Percentiles rank a stretch among this genome's conserved stretches.
Conservation (phyloP, 1,284 basidiomycete genomes). For the Puccinia novopanici region DNA sequence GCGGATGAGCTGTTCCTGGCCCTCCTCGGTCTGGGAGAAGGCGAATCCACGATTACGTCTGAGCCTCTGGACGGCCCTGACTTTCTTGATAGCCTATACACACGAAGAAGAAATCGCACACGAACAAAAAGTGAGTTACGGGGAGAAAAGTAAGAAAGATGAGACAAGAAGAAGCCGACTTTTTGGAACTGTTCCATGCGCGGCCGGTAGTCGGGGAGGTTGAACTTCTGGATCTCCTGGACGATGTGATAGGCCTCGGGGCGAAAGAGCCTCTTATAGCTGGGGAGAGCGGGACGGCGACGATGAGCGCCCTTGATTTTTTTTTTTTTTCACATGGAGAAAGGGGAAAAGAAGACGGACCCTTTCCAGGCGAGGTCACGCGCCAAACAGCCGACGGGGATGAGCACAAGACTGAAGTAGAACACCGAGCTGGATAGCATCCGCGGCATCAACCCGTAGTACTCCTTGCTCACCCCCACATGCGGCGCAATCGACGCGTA, state of each 20-base stretch:
- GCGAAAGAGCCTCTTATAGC: conserved; percentile 84
- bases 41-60: conserved; percentile 90
- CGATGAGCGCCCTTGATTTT: not conserved
- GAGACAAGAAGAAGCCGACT: conserved; percentile 42
- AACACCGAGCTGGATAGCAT: conserved; percentile 84
- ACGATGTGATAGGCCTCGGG: conserved; percentile 94
- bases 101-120: not conserved
- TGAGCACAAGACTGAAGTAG: conserved; percentile 83
- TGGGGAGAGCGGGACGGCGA: conserved; percentile 57
- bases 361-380: conserved; percentile 96
- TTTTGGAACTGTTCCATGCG: conserved; percentile 82
- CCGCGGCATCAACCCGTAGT: conserved; percentile 78
- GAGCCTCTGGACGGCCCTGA: conserved; percentile 91
- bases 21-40: conserved; percentile 72
- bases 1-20: conserved; percentile 58
- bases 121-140: conserved; percentile 13
- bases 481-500: conserved; percentile 84
- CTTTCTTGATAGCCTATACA: conserved; percentile 87
- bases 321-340: conserved; percentile 1
- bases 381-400: conserved; percentile 83
- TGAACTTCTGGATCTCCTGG: conserved; percentile 88
- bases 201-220: conserved; percentile 93
- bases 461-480: conserved; percentile 87
- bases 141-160: not conserved
- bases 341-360: conserved; percentile 62